phyloP scores from a whole-genome alignment of 2,329 filamentous ascomycete genomes.

The Fonsecaea multimorphosa region DNA sequence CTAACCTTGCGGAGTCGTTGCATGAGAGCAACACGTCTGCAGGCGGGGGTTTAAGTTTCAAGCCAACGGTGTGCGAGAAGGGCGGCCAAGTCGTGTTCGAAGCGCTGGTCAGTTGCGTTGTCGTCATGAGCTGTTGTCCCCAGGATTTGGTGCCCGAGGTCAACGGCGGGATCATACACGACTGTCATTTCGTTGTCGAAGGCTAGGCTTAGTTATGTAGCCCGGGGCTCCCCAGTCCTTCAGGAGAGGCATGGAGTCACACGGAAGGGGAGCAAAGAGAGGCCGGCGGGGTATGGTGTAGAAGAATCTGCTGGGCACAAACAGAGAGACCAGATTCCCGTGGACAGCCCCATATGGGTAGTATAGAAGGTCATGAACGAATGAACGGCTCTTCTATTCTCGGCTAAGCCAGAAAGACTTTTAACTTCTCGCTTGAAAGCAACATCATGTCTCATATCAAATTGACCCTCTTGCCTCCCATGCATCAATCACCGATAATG shows the following conservation, averaged over 20 bases:
- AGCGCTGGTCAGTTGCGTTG: conserved; percentile 47
- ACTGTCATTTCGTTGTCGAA: conserved; percentile 40
- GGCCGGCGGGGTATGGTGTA: too few species aligned
- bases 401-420: background rate
- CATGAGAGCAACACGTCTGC: conserved; percentile 19
- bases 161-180: conserved; percentile 47
- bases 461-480: background rate
- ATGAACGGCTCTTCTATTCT: background rate
- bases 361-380: background rate
- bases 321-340: background rate
- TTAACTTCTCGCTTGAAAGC: background rate
- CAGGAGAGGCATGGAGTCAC: too few species aligned
- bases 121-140: conserved; percentile 53
- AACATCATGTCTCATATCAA: background rate
- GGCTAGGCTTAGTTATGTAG: conserved; percentile 1
- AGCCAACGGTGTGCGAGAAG: conserved; percentile 44
- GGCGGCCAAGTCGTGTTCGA: conserved; percentile 47
- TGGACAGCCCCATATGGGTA: background rate
- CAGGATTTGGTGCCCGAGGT: conserved; percentile 48
- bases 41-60: conserved; percentile 44
- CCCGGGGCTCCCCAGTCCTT: too few species aligned
- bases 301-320: background rate
- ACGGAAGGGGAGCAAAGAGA: too few species aligned
- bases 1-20: background rate
- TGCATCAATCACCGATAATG: background rate